Percentiles rank a stretch among this genome's conserved stretches.
phyloP scores from a whole-genome alignment of 140 eudicot genomes.

The Bidens hawaiensis region DNA sequence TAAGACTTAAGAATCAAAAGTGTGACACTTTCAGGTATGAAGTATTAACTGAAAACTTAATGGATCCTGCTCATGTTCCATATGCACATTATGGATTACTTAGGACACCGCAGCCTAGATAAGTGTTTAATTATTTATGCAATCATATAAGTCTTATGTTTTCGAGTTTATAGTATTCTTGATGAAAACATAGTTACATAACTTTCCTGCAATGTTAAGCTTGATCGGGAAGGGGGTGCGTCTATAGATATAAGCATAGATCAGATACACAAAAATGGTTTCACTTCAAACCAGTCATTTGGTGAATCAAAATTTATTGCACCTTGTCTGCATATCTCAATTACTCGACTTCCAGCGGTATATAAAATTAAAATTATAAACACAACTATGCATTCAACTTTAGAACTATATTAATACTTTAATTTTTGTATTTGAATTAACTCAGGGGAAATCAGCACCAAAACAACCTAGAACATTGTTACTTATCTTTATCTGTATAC shows the following conservation, averaged over 20 bases:
- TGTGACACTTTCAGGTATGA: conserved; percentile 54
- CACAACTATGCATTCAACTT: not conserved
- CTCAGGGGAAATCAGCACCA: conserved; percentile 32
- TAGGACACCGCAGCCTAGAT: conserved; percentile 56
- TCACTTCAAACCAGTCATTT: conserved; percentile 35
- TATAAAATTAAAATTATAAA: too few species aligned
- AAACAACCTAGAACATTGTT: conserved; percentile 21
- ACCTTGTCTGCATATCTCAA: conserved; percentile 47
- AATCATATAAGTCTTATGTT: not conserved
- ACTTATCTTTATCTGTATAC: conserved; percentile 53
- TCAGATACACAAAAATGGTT: conserved; percentile 48
- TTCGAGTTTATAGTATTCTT: not conserved
- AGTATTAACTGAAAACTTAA: conserved; percentile 67
- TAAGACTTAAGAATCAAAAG: too few species aligned
- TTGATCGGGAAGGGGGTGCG: conserved; percentile 74
- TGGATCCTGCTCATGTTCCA: conserved; percentile 93
- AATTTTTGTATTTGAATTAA: not conserved
- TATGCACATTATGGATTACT: conserved; percentile 84
- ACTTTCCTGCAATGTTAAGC: conserved; percentile 50
- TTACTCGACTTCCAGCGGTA: conserved; percentile 35
- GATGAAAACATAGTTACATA: conserved; percentile 12
- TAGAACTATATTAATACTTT: not conserved
- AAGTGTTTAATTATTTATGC: conserved; percentile 48
- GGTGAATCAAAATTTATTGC: conserved; percentile 43
- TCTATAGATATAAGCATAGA: conserved; percentile 54